phyloP scores from a whole-genome alignment of 1,139 yeast genomes.

The Kodamaea sp. region DNA sequence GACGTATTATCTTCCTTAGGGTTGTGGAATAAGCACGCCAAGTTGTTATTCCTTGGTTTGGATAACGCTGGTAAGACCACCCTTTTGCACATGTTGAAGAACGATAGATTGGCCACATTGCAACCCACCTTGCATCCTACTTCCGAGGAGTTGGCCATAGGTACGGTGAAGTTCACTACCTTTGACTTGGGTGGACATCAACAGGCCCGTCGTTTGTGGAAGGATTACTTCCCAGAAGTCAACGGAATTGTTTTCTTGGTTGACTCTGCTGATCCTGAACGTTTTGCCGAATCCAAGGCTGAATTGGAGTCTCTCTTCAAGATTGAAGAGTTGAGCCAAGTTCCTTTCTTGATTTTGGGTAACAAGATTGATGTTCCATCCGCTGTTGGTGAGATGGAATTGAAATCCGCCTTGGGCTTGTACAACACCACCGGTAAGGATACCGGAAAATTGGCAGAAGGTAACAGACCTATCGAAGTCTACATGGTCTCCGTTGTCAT shows the following conservation, averaged over 20 bases:
- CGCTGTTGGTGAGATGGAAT: conserved; percentile 94
- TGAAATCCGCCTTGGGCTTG: conserved; percentile 87
- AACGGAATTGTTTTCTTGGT: conserved; percentile 95
- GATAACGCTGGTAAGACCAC: conserved; percentile 99
- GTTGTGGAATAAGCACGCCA: conserved; percentile 97
- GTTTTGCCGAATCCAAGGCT: conserved; percentile 92
- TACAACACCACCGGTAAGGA: conserved; percentile 79
- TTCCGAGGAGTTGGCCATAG: conserved; percentile 95
- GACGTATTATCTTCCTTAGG: conserved; percentile 93
- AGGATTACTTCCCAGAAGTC: conserved; percentile 98
- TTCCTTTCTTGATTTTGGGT: conserved; percentile 92
- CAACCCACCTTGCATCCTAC: conserved; percentile 99
- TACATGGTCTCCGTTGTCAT: conserved; percentile 97
- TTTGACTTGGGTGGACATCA: conserved; percentile 98
- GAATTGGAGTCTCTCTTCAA: conserved; percentile 91
- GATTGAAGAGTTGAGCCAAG: conserved; percentile 85
- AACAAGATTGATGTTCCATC: conserved; percentile 93
- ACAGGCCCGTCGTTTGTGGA: conserved; percentile 99
- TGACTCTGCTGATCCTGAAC: conserved; percentile 95
- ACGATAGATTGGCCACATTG: conserved; percentile 95
- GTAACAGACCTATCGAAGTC: conserved; percentile 89
- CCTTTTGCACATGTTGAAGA: conserved; percentile 92
- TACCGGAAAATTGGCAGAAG: conserved; percentile 69
- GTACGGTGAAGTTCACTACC: conserved; percentile 94
- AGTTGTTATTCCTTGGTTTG: conserved; percentile 89